Evolutionary conservation across 805 yeast genomes (phyloP).

Genomic region (Pichia paraexigua): DNA sequence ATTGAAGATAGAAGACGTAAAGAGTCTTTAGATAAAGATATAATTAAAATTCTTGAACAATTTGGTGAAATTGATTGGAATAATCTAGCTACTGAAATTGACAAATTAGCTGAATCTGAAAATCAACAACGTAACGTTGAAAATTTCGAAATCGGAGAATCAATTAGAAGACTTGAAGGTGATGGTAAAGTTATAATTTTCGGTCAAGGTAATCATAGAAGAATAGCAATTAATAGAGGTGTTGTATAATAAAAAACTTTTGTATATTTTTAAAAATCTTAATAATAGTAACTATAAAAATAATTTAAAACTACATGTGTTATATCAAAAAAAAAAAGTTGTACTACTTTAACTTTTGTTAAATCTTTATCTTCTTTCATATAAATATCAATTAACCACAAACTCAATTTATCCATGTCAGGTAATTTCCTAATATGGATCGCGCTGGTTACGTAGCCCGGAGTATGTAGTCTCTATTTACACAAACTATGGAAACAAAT

Average conservation of each 20-base stretch:
- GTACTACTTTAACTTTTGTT: too few species aligned
- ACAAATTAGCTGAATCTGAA: slow-evolving; percentile 19
- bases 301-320: too few species aligned
- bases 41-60: slow-evolving; percentile 45
- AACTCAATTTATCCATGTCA: not conserved
- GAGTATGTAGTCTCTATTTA: not conserved
- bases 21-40: slow-evolving; percentile 61
- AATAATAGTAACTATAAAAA: not conserved
- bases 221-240: slow-evolving; percentile 32
- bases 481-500: not conserved
- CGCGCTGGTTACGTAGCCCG: slow-evolving; percentile 1
- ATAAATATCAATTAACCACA: not conserved
- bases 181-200: slow-evolving; percentile 62
- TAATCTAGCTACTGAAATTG: slow-evolving; percentile 51
- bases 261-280: not conserved
- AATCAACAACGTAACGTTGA: slow-evolving; percentile 48
- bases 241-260: slow-evolving; percentile 4
- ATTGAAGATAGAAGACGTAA: slow-evolving; percentile 72
- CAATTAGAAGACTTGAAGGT: slow-evolving; percentile 55
- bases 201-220: slow-evolving; percentile 68
- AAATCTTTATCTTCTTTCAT: too few species aligned
- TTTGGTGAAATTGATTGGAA: slow-evolving; percentile 47
- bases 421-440: not conserved
- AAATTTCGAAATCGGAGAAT: slow-evolving; percentile 60
- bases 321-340: too few species aligned